phyloP scores from a whole-genome alignment of 805 yeast genomes.

The Wickerhamomyces alni region DNA sequence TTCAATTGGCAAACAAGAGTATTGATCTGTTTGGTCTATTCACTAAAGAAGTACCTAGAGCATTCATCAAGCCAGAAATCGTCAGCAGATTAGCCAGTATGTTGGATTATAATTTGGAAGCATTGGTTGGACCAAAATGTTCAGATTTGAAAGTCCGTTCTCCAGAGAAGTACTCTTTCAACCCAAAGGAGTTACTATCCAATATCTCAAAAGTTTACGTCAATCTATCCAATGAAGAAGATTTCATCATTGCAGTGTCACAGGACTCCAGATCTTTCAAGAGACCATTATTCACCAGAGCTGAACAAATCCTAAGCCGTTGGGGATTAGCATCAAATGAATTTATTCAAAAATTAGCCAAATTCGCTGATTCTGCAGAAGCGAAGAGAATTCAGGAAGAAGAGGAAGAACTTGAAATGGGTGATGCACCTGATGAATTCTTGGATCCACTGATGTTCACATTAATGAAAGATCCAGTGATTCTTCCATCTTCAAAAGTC shows the following conservation, averaged over 20 bases:
- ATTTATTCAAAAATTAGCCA: slow-evolving; percentile 42
- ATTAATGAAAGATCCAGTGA: slow-evolving; percentile 93
- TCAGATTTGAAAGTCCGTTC: slow-evolving; percentile 77
- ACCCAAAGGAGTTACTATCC: slow-evolving; percentile 66
- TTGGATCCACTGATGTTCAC: slow-evolving; percentile 96
- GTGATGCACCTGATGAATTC: slow-evolving; percentile 94
- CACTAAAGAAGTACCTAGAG: slow-evolving; percentile 79
- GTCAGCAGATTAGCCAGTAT: slow-evolving; percentile 93
- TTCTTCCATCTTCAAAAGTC: slow-evolving; percentile 80
- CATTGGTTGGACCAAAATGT: slow-evolving; percentile 95
- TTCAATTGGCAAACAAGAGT: slow-evolving; percentile 79
- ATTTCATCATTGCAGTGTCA: slow-evolving; percentile 76
- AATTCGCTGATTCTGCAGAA: slow-evolving; percentile 65
- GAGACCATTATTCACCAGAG: slow-evolving; percentile 59
- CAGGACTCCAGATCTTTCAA: slow-evolving; percentile 89
- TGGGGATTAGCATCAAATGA: slow-evolving; percentile 49
- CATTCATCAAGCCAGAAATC: slow-evolving; percentile 82
- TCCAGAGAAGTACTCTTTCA: slow-evolving; percentile 78
- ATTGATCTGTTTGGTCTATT: slow-evolving; percentile 73
- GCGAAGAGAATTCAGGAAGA: slow-evolving; percentile 55
- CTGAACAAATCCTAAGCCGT: slow-evolving; percentile 56
- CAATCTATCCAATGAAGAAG: slow-evolving; percentile 57
- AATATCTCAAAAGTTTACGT: slow-evolving; percentile 71
- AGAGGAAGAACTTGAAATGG: slow-evolving; percentile 80
- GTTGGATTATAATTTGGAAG: slow-evolving; percentile 87